A percentile compares a stretch with the other conserved stretches of the same genome.
Conservation (phyloP, 306 rosid species). For the Lathyrus sativus region DNA sequence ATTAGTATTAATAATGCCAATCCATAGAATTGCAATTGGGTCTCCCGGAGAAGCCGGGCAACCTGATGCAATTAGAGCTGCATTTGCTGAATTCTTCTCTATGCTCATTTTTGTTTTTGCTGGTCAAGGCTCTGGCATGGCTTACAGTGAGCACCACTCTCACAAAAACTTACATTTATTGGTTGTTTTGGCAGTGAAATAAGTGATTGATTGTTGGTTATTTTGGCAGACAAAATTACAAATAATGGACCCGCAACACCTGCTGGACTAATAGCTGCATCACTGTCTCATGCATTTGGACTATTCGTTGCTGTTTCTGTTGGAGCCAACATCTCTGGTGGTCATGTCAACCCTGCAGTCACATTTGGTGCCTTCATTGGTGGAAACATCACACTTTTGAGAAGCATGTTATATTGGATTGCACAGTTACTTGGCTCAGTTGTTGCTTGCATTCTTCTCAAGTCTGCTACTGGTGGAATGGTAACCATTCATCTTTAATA, state of each 20-base stretch:
- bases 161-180: background rate
- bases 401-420: constrained; percentile 70
- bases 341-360: constrained; percentile 88
- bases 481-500: constrained; percentile 36
- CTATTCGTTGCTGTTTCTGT: constrained; percentile 77
- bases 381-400: constrained; percentile 69
- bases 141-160: constrained; percentile 53
- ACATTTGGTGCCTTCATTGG: constrained; percentile 82
- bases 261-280: constrained; percentile 61
- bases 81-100: constrained; percentile 79
- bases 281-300: constrained; percentile 81
- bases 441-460: constrained; percentile 76
- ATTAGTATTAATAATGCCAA: constrained; percentile 43
- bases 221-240: constrained; percentile 59
- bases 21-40: constrained; percentile 63
- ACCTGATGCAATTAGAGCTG: constrained; percentile 83
- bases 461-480: constrained; percentile 76
- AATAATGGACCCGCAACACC: constrained; percentile 61
- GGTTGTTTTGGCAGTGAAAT: background rate
- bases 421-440: constrained; percentile 81
- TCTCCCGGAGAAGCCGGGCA: constrained; percentile 72
- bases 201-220: constrained; percentile 5
- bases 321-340: constrained; percentile 83
- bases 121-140: constrained; percentile 87
- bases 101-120: constrained; percentile 83